Base-by-base conservation (phyloP, 1,284 basidiomycete species). In the Flammula alnicola region DNA sequence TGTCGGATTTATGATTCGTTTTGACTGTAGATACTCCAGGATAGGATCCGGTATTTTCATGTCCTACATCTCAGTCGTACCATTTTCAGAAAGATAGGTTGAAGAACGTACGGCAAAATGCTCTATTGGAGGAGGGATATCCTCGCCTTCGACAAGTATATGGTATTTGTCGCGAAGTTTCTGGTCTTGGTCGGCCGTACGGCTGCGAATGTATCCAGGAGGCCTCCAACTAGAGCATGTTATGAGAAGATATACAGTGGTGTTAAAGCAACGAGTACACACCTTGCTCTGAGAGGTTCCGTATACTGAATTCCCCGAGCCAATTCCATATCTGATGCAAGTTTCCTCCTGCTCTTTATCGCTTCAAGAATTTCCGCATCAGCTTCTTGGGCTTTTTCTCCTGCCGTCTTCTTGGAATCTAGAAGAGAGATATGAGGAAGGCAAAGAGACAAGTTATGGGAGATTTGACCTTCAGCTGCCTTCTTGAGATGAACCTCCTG, bases 21-120 rank as follows among this genome's bases (percentile, higher is more conserved):
- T 93, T 27, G 82, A 79, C 64, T 85, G 86, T 38, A 99, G 79
- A 66, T 91, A 88, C 48, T 88, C 81, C 26, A 99, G 74, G 19
- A 99, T 82, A 5, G 87, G 80, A 27, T 81, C 78, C 2, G 96
- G 97, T 7, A 99, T 85, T 77, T 98, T 98, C 97, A 99, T 99
- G 67, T 99, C 97, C 86, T 93, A 55, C 17, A 54, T 14, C 10
- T 26, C 8, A 16, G 20, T 33, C 39, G 48, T 44, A 65, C 31
- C 37, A 19, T 9, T 7, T 12, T 20, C 19, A 30, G 17, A 9
- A 3, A 38, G 5, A 25, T 31, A 27, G 42, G 40, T n/a, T 29
- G 27, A 47, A 38, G 27, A 5, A 67, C 83, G 58, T 64, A 92
- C 91, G 32, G 79, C 79, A 70, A 99, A 99, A 60, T 91, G 84